Evolutionary conservation across 2,329 filamentous ascomycete species (phyloP), one percentile per base, ranked within the genome.

Genomic region (Penicillium sp.): DNA sequence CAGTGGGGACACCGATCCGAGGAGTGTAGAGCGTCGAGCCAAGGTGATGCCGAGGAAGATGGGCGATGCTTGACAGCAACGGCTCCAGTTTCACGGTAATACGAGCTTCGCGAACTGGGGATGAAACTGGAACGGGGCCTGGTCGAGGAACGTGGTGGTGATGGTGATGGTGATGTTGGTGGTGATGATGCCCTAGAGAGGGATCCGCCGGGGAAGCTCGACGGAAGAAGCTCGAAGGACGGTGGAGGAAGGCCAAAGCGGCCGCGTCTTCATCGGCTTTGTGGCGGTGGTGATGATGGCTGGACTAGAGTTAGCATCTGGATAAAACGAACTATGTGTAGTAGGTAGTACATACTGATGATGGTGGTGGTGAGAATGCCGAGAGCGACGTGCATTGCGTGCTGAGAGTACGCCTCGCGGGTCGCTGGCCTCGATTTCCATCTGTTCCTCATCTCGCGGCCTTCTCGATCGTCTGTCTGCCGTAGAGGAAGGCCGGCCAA

Each of bases 21-120:
- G 88, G 82, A 41, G 86, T 79, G 66, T 97, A 97, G 12, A 95
- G 76, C 3, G 88, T 86, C 49, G 89, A 88, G 29, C 92, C 92
- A 2, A 97, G 80, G 65, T 96, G 90, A 47, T 83, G 80, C 9
- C 90, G 85, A 8, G 88, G 87, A 14, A 82, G 77, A 49, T 86
- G 74, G 0, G 84, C 78, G 3, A 92, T 83, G 27, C 82, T 84
- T 1, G 89, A 83, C 11, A 95, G 69, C 0, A 95, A 81, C 0
- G 81, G 78, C 54, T 87, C 79, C 1, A 86, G 87, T 9, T 80
- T 80, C 19, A 95, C 78, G 13, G 79, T 81, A 2, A 81, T 82
- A 53, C 83, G 84, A 6, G 64, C 85, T 84, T 49, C 82, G 75
- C 36, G 83, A 72, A 42, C 77, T 58, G 54, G 75, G 28, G 59